Base-by-base conservation (phyloP, 2,329 filamentous ascomycete genomes). In the Trichoderma asperellum region DNA sequence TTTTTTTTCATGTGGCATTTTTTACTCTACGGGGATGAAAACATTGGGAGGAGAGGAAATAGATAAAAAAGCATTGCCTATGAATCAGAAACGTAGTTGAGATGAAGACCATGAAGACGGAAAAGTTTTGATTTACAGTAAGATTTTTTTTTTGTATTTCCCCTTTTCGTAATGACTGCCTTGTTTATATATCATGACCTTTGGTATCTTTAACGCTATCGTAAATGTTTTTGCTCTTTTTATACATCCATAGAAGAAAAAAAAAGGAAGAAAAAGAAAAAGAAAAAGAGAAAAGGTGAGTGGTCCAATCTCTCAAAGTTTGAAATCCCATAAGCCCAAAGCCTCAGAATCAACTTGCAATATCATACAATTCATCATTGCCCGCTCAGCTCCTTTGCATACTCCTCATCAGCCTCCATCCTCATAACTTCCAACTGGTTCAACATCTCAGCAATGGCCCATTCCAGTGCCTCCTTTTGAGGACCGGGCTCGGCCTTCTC, bases 351-450 rank as follows among this genome's bases (percentile, higher is more conserved):
- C 7, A 43, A 43, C 16, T 43, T 7, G 52, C 32, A 11, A 40
- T 34, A 49, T 71, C 60, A 66, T 68, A 8, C n/a, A 35, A 21
- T 1, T n/a, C 27, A 14, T 68, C 52, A 57, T 11, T 12, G 34
- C 34, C 34, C 55, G 12, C 18, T 24, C 71, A 86, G 64, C 71
- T 83, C 81, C 70, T 79, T 77, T 35, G 83, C 84, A 70, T 83
- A 83, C 70, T 82, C 79, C 73, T 81, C 84, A 64, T 87, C 84
- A 2, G 81, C 83, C 74, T 84, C 80, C 6, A 84, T 70, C 70
- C 79, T 75, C 67, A 85, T 68, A 68, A 71, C 68, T 63, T 82
- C 79, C 32, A 85, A 73, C 58, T 78, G 77, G 14, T 72, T 71
- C 53, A 79, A 79, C 67, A 87, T 73, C 37, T 74, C 76, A 68